phyloP scores from a whole-genome alignment of 2,329 filamentous ascomycete genomes.

The Aspergillus bombycis region DNA sequence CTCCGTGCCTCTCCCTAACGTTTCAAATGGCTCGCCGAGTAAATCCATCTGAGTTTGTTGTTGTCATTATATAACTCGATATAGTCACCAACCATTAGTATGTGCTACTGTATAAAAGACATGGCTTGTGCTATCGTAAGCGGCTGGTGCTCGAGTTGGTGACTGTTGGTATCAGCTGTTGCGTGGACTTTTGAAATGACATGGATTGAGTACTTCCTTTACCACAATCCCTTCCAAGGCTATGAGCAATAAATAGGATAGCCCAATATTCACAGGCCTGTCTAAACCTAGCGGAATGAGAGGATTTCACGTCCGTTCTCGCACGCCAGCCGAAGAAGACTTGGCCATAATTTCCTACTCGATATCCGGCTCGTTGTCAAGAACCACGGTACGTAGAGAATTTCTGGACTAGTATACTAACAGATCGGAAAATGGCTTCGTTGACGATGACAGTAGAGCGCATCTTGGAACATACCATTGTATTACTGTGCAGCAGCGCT shows the following conservation, averaged over 20 bases:
- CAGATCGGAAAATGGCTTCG: neutral
- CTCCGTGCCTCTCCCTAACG: neutral
- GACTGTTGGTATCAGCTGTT: neutral
- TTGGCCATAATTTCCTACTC: neutral
- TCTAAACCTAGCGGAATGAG: constrained; percentile 20
- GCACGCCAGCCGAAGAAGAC: constrained; percentile 25
- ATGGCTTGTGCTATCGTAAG: neutral
- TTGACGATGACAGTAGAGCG: no score
- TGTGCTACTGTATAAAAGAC: neutral
- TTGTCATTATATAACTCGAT: constrained; percentile 20
- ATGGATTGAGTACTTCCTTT: neutral
- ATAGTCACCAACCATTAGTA: constrained; percentile 14
- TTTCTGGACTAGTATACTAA: neutral
- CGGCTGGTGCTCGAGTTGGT: neutral
- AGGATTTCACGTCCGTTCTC: constrained; percentile 25
- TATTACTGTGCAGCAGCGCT: neutral
- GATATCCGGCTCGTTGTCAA: neutral
- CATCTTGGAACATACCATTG: neutral
- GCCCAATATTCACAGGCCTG: neutral
- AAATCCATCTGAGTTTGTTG: constrained; percentile 16
- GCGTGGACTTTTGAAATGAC: no score
- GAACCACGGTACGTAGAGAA: neutral
- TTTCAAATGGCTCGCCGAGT: constrained; percentile 14
- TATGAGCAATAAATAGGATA: neutral
- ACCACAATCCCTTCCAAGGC: neutral